Base-by-base conservation (phyloP, 768 basidiomycete genomes). In the Collybiopsis confluens region DNA sequence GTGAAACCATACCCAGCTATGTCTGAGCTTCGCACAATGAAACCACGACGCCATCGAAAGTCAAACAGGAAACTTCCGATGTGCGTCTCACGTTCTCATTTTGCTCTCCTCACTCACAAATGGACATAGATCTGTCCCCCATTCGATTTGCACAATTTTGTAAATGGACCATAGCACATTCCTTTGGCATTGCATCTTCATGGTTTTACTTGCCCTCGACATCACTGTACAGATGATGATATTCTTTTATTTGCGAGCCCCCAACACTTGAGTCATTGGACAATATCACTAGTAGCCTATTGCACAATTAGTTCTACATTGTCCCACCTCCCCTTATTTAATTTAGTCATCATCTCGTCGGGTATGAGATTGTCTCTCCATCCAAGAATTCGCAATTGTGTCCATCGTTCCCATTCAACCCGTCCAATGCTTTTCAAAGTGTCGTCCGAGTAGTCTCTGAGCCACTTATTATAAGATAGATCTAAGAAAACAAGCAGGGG, bases 301-400 rank as follows among this genome's bases (percentile, higher is more conserved):
- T n/a, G n/a, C n/a, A 16, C 23, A 42, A 51, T 24, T 21, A 53
- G 21, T 24, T 44, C 52, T 28, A 90, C 71, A 61, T 86, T 85
- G 55, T 80, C 78, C 86, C 86, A 88, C 56, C 85, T 76, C 0
- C 79, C 78, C 60, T 72, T 68, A 59, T 88, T 87, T 37, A 90
- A 62, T 51, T 68, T 74, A 35, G 53, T 57, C 20, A 77, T 50
- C 27, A 82, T 63, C n/a, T 66, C 71, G 37, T 61, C 61, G 1
- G 78, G 70, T 23, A 85, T 59, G 42, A 65, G 62, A 65, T 83
- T 87, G 38, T 65, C 78, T 57, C 85, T 70, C 48, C 86, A 63
- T 1, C 83, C 86, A 26, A 90, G 64, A 11, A 81, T 68, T 54
- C 70, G 68, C 53, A 91, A 62, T 30, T 74, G 62, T 30, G 66